These are phyloP conservation scores for Hyphopichia buzzinii DNA, from an alignment of 1,139 yeast species.

Conservation along the genomic window DNA sequence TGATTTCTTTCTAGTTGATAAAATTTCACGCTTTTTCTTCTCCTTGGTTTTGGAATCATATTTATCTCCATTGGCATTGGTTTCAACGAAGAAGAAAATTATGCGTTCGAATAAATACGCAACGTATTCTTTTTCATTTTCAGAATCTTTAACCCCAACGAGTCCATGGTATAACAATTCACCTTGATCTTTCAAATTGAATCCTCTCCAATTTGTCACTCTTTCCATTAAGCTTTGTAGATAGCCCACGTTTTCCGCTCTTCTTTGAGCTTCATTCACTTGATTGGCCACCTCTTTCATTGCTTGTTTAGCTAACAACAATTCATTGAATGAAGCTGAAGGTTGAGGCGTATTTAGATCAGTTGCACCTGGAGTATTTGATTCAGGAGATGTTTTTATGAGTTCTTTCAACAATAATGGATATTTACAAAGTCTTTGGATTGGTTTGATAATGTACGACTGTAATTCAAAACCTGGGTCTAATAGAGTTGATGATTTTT, in stretches of 20 bases:
- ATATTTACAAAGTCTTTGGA: constrained; percentile 91
- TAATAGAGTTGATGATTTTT: constrained; percentile 57
- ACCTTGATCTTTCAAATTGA: constrained; percentile 78
- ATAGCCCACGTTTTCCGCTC: constrained; percentile 80
- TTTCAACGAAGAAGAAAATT: constrained; percentile 71
- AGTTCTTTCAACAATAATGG: constrained; percentile 80
- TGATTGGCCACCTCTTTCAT: constrained; percentile 68
- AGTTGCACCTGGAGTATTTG: constrained; percentile 16
- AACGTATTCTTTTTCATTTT: constrained; percentile 82
- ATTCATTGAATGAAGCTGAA: constrained; percentile 64
- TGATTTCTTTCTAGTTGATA: constrained; percentile 45
- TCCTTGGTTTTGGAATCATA: constrained; percentile 23
- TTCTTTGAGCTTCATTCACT: constrained; percentile 92
- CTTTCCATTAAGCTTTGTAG: constrained; percentile 67
- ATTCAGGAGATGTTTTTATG: constrained; percentile 53
- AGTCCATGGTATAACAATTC: constrained; percentile 75
- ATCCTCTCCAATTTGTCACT: constrained; percentile 94
- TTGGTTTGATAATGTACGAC: constrained; percentile 86
- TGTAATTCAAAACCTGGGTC: constrained; percentile 90
- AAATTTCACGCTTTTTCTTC: constrained; percentile 34
- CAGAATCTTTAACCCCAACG: constrained; percentile 74
- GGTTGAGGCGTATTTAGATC: constrained; percentile 10
- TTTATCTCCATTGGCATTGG: constrained; percentile 18
- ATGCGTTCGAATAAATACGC: constrained; percentile 88
- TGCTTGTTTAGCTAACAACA: constrained; percentile 66